Evolutionary conservation across 495 filamentous ascomycete genomes (phyloP).

Genomic region (Hyaloscypha variabilis): DNA sequence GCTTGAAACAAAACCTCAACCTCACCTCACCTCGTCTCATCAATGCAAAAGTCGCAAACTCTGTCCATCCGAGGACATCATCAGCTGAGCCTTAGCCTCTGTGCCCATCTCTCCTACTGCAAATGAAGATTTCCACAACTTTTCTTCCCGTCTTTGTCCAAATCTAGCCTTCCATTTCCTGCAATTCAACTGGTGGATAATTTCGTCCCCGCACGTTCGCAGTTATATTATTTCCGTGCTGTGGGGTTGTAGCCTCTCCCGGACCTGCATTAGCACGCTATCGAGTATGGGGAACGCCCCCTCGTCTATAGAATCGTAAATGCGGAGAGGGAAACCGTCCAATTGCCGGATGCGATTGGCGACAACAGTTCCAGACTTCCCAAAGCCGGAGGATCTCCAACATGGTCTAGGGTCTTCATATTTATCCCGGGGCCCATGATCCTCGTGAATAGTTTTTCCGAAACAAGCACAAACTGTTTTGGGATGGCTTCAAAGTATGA

Average conservation of each 20-base stretch:
- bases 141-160: background rate
- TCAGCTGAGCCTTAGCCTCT: background rate
- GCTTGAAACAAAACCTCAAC: background rate
- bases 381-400: background rate
- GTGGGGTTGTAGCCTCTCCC: background rate
- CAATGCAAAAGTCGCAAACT: background rate
- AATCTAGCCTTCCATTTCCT: background rate
- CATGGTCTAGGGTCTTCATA: background rate
- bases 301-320: background rate
- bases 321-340: background rate
- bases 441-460: slow-evolving; percentile 1
- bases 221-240: background rate
- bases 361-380: background rate
- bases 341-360: background rate
- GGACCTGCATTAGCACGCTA: background rate
- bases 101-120: background rate
- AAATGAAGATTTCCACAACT: background rate
- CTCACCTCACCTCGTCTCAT: background rate
- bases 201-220: background rate
- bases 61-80: background rate
- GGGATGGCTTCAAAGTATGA: background rate
- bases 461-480: background rate
- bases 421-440: slow-evolving; percentile 11
- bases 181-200: slow-evolving; percentile 4
- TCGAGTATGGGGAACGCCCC: background rate